Percentiles rank a stretch among this genome's conserved stretches.
phyloP scores from a whole-genome alignment of 192 early-diverging fungal genomes.

The Umbelopsis sp. region DNA sequence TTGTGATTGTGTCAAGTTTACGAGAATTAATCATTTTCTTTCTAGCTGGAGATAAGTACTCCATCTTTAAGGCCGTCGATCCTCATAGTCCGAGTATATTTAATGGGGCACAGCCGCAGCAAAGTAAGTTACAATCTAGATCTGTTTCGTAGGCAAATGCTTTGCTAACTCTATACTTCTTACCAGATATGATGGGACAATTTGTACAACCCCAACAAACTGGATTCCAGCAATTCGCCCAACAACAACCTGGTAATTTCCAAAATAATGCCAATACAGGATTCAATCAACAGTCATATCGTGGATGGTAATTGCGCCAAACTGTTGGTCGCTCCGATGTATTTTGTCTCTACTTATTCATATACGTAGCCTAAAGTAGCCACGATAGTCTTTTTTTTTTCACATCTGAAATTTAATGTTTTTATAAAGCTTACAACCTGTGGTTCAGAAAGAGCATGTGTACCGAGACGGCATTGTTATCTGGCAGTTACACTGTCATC shows the following conservation, averaged over 20 bases:
- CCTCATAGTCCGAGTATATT: conserved; percentile 34
- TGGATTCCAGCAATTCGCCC: neutral
- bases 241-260: neutral
- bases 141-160: too few species aligned
- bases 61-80: conserved; percentile 33
- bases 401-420: neutral
- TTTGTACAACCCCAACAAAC: conserved; percentile 18
- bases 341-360: neutral
- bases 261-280: conserved; percentile 6
- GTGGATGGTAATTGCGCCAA: conserved; percentile 2
- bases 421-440: too few species aligned
- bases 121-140: neutral
- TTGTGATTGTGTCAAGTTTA: conserved; percentile 5
- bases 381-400: neutral
- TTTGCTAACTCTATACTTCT: neutral
- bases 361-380: neutral
- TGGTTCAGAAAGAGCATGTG: too few species aligned
- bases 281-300: conserved; percentile 9
- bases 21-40: conserved; percentile 7
- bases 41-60: conserved; percentile 30
- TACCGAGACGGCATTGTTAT: too few species aligned
- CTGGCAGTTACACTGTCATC: too few species aligned
- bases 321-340: too few species aligned
- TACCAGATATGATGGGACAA: conserved; percentile 17
- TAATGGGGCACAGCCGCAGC: neutral